These are phyloP conservation scores for Suhomyces kunorum DNA, from an alignment of 1,139 yeast genomes.

Conservation along the genomic window DNA sequence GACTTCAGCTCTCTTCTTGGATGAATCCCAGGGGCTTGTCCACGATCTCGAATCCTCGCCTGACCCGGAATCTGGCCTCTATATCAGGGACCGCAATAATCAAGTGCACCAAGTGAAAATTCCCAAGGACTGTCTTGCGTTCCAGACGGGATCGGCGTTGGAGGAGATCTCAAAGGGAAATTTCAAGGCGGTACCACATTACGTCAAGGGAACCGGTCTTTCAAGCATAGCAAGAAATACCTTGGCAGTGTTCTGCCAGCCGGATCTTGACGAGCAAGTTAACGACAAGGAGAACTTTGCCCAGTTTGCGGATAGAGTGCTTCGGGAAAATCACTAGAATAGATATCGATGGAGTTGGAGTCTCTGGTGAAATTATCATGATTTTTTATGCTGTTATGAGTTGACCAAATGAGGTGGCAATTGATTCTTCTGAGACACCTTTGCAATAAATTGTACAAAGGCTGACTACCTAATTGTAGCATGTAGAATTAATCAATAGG, in stretches of 20 bases:
- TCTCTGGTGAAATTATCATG: no score
- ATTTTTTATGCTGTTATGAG: no score
- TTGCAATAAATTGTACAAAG: no score
- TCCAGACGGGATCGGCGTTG: constrained; percentile 66
- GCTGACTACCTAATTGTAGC: no score
- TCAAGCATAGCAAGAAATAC: constrained; percentile 53
- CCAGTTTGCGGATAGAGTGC: constrained; percentile 43
- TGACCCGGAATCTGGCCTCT: constrained; percentile 54
- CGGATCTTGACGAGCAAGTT: constrained; percentile 53
- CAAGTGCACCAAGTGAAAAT: constrained; percentile 52
- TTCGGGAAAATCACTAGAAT: constrained; percentile 31
- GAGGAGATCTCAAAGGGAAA: constrained; percentile 51
- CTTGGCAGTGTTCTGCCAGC: constrained; percentile 66
- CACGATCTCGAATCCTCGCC: constrained; percentile 35
- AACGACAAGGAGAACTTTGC: constrained; percentile 51
- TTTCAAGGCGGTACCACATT: constrained; percentile 64
- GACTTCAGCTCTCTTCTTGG: constrained; percentile 57
- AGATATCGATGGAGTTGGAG: no score
- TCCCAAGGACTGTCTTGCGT: constrained; percentile 58
- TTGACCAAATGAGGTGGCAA: no score
- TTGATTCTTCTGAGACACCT: no score
- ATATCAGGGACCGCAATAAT: constrained; percentile 51
- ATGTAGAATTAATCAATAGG: no score
- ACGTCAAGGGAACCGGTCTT: constrained; percentile 46
- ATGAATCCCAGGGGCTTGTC: constrained; percentile 32